Base-by-base conservation (phyloP, 768 basidiomycete species). In the Leccinellum rugosiceps region DNA sequence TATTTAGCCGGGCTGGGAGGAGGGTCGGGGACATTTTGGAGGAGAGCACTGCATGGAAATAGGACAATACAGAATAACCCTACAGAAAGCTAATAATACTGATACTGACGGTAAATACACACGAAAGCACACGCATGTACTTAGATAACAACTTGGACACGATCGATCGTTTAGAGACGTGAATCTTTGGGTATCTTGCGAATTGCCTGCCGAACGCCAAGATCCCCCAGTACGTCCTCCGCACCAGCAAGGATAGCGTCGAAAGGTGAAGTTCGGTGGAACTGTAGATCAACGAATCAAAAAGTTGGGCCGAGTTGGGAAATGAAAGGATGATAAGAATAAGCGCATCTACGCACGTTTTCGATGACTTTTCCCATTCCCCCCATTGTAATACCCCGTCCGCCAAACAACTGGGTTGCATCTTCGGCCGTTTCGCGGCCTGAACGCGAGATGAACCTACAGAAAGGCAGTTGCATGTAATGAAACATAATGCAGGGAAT, bases 351-450 rank as follows among this genome's bases (percentile, higher is more conserved):
- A 76, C 84, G 50, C 66, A 90, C 90, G 60, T 89, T 91, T 72
- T 94, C 92, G 57, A 93, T 81, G 45, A 86, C 72, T 72, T 83
- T 87, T 58, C 93, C 93, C 90, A 94, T 91, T 8, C 94, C 93
- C 5, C 90, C 86, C 45, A 81, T 78, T 0, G 95, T 97, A 62
- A 98, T 78, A 25, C 87, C 91, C 19, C 95, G 83, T 17, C 95
- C 95, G 52, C 94, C 94, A 57, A 95, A 96, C 34, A 96, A 82
- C 72, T 90, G 87, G 1, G 87, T 85, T 6, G 91, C 87, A 58
- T 93, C 91, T 78, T 78, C 72, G 10, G 82, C 79, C 7, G 80
- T 80, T 61, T 78, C 77, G 30, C 76, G 74, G 25, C 74, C 72
- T 28, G 83, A 79, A 38, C 80, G 77, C 11, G 88, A 85, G 30